Evolutionary conservation across 345 rosid species (phyloP).

Genomic region (Bruguiera parviflora): DNA sequence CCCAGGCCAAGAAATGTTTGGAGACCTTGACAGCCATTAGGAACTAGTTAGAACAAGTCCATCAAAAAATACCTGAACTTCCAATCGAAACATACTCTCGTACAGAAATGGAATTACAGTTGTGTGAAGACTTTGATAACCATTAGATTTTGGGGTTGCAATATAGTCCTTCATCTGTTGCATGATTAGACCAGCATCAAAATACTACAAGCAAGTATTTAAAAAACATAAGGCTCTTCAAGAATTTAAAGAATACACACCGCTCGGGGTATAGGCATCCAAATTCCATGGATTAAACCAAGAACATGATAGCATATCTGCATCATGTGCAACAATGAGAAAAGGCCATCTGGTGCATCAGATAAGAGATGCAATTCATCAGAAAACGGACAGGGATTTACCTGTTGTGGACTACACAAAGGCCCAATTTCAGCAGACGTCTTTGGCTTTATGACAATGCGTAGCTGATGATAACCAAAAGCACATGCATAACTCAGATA

Average conservation of each 20-base stretch:
- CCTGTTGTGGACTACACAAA: constrained; percentile 90
- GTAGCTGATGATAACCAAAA: constrained; percentile 56
- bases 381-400: constrained; percentile 27
- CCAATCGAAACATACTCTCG: constrained; percentile 87
- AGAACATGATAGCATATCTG: constrained; percentile 99
- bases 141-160: constrained; percentile 91
- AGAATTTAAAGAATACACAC: constrained; percentile 39
- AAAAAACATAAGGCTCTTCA: neutral
- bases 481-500: constrained; percentile 11
- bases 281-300: constrained; percentile 92
- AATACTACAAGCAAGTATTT: neutral
- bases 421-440: constrained; percentile 66
- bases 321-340: constrained; percentile 29
- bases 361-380: constrained; percentile 12
- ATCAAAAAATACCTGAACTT: constrained; percentile 63
- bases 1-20: neutral
- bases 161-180: constrained; percentile 78
- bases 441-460: constrained; percentile 85
- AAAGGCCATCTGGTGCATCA: constrained; percentile 2
- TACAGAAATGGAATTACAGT: constrained; percentile 85
- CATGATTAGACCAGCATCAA: neutral
- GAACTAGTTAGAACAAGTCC: too few species aligned
- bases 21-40: too few species aligned
- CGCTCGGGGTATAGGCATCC: constrained; percentile 97
- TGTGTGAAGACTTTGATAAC: constrained; percentile 97